Evolutionary conservation across 257 asterid species (phyloP).

Genomic region (Lycium ferocissimum): DNA sequence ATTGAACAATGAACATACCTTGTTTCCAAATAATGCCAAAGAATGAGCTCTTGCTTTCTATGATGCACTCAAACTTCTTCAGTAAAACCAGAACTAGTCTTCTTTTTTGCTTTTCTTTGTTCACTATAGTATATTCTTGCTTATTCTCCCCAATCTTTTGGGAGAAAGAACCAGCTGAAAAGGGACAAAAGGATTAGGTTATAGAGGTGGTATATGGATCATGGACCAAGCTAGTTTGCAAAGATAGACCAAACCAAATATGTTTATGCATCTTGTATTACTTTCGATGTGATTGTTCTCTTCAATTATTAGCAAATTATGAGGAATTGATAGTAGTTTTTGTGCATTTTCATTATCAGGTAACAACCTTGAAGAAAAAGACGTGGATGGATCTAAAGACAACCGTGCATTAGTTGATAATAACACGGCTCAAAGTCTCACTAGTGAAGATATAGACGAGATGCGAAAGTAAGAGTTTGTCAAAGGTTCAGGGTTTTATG

Average conservation of each 20-base stretch:
- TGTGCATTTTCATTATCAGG: slow-evolving; percentile 48
- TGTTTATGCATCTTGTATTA: slow-evolving; percentile 1
- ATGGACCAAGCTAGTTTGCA: not conserved
- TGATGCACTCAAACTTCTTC: not conserved
- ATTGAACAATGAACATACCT: not conserved
- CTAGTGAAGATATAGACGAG: slow-evolving; percentile 80
- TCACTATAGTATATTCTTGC: not conserved
- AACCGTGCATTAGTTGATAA: slow-evolving; percentile 85
- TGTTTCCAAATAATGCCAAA: not conserved
- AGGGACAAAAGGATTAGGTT: not conserved
- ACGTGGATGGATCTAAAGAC: slow-evolving; percentile 66
- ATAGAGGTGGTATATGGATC: not conserved
- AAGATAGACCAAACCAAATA: not conserved
- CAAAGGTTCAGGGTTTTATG: not conserved
- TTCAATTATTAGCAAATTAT: slow-evolving; percentile 1
- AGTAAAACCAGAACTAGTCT: not conserved
- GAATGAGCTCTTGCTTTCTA: not conserved
- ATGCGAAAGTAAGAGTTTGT: slow-evolving; percentile 65
- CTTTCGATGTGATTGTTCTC: slow-evolving; percentile 21
- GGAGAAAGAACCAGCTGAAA: slow-evolving; percentile 12
- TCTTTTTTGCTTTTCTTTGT: not conserved
- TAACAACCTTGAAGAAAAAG: slow-evolving; percentile 51
- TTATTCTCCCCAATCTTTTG: not conserved
- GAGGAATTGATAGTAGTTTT: slow-evolving; percentile 34
- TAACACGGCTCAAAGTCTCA: slow-evolving; percentile 88